Evolutionary conservation across 305 asterid genomes (phyloP).

Genomic region (Ruellia speciosa): DNA sequence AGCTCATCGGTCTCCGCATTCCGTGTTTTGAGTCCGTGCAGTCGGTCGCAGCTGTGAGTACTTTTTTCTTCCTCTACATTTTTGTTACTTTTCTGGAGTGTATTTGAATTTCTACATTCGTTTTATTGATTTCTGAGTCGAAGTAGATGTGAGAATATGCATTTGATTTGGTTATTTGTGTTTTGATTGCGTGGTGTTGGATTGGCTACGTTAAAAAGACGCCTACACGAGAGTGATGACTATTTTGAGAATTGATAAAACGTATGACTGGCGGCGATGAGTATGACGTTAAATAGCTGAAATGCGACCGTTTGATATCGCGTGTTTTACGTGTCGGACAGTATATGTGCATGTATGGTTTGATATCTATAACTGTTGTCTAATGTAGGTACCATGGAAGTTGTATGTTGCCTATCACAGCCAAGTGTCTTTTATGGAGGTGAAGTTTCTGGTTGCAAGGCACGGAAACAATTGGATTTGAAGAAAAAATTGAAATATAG

Average conservation of each 20-base stretch:
- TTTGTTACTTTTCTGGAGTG: neutral
- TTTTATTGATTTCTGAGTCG: too few relatives aligned
- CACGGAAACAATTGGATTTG: neutral
- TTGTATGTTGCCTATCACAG: constrained; percentile 34
- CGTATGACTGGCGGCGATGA: too few relatives aligned
- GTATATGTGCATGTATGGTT: neutral
- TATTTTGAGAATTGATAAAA: too few relatives aligned
- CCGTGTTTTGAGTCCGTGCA: neutral
- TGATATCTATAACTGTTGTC: neutral
- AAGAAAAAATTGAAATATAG: constrained; percentile 20
- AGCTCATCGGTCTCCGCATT: neutral
- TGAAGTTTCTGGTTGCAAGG: constrained; percentile 11
- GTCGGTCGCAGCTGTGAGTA: neutral
- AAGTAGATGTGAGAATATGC: too few relatives aligned
- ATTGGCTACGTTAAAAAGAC: too few relatives aligned
- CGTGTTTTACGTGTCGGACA: too few relatives aligned
- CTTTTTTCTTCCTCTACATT: neutral
- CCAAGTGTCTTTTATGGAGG: constrained; percentile 36
- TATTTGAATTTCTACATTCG: neutral
- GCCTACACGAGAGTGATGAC: too few relatives aligned
- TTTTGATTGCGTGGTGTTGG: too few relatives aligned
- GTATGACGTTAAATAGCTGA: too few relatives aligned
- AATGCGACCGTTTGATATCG: too few relatives aligned
- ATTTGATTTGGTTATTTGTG: too few relatives aligned
- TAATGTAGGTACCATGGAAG: constrained; percentile 33